Evolutionary conservation across 2,329 filamentous ascomycete species (phyloP).

Genomic region (Fusarium redolens): DNA sequence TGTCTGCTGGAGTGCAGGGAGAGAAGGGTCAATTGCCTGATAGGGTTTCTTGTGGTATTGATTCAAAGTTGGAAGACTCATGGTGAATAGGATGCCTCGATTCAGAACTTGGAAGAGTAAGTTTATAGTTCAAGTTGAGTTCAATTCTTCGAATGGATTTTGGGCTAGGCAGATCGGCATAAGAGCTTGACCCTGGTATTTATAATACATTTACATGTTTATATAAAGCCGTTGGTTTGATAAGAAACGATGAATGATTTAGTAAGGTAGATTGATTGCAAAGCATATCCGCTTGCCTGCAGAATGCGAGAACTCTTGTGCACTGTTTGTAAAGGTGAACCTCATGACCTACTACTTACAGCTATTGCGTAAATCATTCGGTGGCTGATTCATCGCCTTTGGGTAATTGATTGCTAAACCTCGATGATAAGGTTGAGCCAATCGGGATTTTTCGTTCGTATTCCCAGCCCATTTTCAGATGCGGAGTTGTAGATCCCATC

Average conservation of each 20-base stretch:
- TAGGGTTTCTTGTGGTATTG: neutral
- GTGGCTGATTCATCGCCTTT: rapidly evolving
- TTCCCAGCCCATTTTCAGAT: neutral
- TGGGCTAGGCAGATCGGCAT: rapidly evolving
- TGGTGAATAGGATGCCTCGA: neutral
- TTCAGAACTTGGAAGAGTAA: neutral
- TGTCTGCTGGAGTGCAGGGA: neutral
- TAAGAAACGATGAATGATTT: neutral
- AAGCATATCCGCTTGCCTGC: neutral
- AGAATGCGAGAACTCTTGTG: neutral
- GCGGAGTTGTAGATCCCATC: neutral
- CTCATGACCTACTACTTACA: neutral
- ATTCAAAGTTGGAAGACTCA: neutral
- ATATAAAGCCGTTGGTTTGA: neutral
- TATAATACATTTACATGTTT: neutral
- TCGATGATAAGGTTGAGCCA: neutral
- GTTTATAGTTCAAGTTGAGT: no score
- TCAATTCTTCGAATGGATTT: neutral
- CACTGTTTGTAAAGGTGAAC: neutral
- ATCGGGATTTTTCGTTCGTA: neutral
- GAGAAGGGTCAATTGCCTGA: neutral
- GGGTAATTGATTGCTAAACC: rapidly evolving
- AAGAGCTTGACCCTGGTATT: no score
- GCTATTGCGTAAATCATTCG: neutral
- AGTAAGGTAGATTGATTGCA: neutral